Evolutionary conservation across 208 protist species (phyloP).

Genomic region (Leishmania aethiopica): DNA sequence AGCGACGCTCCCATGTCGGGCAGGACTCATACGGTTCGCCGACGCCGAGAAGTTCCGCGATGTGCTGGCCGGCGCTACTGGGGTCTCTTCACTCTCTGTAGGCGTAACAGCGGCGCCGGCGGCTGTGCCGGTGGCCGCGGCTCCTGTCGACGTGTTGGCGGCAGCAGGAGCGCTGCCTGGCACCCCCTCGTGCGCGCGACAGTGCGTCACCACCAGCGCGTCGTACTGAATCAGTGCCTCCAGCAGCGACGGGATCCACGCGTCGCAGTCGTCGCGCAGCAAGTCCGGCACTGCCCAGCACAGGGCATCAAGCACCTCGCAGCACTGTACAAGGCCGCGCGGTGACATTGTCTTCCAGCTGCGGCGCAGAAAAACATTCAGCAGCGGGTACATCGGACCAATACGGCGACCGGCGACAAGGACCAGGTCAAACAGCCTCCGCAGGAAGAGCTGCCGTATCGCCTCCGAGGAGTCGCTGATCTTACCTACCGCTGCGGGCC

Average conservation of each 20-base stretch:
- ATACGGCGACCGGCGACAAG: conserved; percentile 48
- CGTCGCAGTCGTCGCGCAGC: conserved; percentile 56
- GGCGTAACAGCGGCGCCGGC: neutral
- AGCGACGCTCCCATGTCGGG: neutral
- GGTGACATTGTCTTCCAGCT: conserved; percentile 43
- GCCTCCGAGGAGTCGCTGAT: conserved; percentile 7
- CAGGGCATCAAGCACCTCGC: conserved; percentile 65
- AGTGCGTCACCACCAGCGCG: conserved; percentile 30
- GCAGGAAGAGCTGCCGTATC: conserved; percentile 42
- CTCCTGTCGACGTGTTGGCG: neutral
- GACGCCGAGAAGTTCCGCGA: neutral
- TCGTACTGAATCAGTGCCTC: conserved; percentile 45
- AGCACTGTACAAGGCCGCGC: conserved; percentile 49
- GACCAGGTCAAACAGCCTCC: conserved; percentile 55
- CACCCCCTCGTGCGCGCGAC: conserved; percentile 18
- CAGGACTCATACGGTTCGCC: neutral
- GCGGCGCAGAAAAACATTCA: conserved; percentile 62
- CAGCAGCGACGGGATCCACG: conserved; percentile 64
- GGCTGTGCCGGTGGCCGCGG: neutral
- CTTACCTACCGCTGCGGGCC: neutral
- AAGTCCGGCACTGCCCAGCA: conserved; percentile 64
- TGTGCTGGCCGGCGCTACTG: neutral
- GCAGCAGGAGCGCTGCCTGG: neutral
- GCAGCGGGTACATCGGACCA: conserved; percentile 67
- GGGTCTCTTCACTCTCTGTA: neutral